These are phyloP conservation scores for Cercophora samala DNA, from an alignment of 495 filamentous ascomycete species.

Conservation along the genomic window DNA sequence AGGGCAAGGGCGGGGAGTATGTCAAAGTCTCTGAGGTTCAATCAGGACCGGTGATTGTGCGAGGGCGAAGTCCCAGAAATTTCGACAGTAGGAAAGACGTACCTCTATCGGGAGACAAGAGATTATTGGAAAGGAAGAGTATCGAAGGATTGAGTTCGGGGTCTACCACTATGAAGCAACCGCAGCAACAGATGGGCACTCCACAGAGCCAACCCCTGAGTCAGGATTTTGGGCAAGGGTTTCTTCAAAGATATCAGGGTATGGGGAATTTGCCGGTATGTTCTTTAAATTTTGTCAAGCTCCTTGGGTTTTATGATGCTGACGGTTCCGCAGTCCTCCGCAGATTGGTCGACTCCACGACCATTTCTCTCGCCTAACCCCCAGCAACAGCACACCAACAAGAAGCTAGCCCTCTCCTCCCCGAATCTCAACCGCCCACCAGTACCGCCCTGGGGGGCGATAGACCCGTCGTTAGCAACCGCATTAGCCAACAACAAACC, in stretches of 20 bases:
- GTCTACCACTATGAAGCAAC: slow-evolving; percentile 11
- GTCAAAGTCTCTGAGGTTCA: slow-evolving; percentile 60
- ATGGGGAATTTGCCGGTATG: slow-evolving; percentile 32
- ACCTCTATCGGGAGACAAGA: slow-evolving; percentile 53
- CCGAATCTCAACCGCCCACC: slow-evolving; percentile 25
- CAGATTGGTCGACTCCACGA: slow-evolving; percentile 29
- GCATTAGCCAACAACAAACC: slow-evolving; percentile 8
- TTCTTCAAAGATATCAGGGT: slow-evolving; percentile 37
- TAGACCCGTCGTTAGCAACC: slow-evolving; percentile 21
- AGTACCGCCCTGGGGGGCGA: slow-evolving; percentile 28
- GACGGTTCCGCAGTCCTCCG: neutral
- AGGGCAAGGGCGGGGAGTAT: slow-evolving; percentile 55
- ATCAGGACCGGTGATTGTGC: slow-evolving; percentile 65
- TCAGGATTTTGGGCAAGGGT: slow-evolving; percentile 31
- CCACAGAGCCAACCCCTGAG: slow-evolving; percentile 8
- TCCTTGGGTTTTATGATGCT: neutral
- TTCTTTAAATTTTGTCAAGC: neutral
- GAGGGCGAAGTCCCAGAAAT: slow-evolving; percentile 64
- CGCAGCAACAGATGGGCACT: slow-evolving; percentile 10
- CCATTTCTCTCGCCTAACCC: slow-evolving; percentile 18
- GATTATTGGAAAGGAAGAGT: slow-evolving; percentile 26
- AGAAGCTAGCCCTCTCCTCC: slow-evolving; percentile 30
- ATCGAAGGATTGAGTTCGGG: neutral
- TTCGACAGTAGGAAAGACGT: slow-evolving; percentile 67
- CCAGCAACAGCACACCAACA: slow-evolving; percentile 24